Evolutionary conservation across 805 yeast species (phyloP), one percentile per base, ranked within the genome.

Genomic region (Dipodascus geniculatus): DNA sequence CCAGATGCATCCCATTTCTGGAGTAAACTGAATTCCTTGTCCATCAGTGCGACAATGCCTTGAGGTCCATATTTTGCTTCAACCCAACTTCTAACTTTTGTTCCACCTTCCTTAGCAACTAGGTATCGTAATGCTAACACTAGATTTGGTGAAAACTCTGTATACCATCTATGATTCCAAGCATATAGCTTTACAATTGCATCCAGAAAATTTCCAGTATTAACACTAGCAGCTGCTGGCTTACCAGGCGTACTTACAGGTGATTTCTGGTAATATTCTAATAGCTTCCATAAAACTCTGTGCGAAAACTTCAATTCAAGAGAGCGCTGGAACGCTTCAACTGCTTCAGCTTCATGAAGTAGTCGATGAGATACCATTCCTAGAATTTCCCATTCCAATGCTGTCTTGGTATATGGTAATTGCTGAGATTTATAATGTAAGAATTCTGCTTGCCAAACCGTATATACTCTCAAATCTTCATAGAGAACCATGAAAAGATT

Each of bases 161-260:
- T 79, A 70, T 91, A 95, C 99, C 99, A 93, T 64, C 99, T 80
- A 68, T 90, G 97, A 65, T 88, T 85, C 97, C 98, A 95, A n/a
- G 93, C 95, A n/a, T 84, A 71, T 52, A 93, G 71, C 62, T 85
- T 85, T 35, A 90, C 87, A 54, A 82, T 69, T 22, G 83, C 71
- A 54, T 84, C 88, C 55, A 90, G 72, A 11, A 87, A 51, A 74
- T 77, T 62, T 82, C 80, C 51, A 78, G 31, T 22, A 56, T 53
- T 53, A 47, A 54, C 23, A 38, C 44, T 49, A 48, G 53, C 20
- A 54, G 24, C 35, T 22, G 48, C 42, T 42, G 22, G 31, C 47
- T 51, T 42, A 22, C 50, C 50, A n/a, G 49, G 38, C 11, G 28
- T 22, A 19, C 47, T 31, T 22, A 38, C 19, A 4, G 54, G 19